Percentiles rank a stretch among this genome's conserved stretches.
Evolutionary conservation across 805 yeast species (phyloP).

Genomic region (Trichomonascus vanleenenianus): DNA sequence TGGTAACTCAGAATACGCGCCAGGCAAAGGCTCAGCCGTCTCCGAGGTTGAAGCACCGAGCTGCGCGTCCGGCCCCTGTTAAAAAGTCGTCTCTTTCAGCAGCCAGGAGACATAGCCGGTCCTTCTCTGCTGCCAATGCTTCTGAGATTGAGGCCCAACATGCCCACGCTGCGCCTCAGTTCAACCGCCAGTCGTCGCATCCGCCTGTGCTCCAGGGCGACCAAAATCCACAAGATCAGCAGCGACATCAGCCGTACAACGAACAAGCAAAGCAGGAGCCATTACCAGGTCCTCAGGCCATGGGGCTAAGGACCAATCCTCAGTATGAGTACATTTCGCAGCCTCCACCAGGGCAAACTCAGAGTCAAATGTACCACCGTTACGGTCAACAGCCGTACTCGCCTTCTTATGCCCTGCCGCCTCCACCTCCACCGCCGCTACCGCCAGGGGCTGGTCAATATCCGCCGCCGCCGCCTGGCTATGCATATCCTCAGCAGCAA

Average conservation of each 20-base stretch:
- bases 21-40: neutral
- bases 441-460: neutral
- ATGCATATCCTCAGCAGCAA: conserved; percentile 3
- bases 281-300: no score
- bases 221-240: neutral
- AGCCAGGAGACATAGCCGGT: neutral
- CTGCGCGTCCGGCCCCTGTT: neutral
- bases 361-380: neutral
- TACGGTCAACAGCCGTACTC: neutral
- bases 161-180: neutral
- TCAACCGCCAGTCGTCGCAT: neutral
- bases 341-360: no score
- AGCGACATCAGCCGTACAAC: neutral
- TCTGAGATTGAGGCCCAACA: neutral
- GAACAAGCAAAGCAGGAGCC: neutral
- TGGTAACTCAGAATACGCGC: neutral
- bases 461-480: neutral
- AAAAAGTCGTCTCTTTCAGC: neutral
- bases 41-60: neutral
- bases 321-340: neutral
- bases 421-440: neutral
- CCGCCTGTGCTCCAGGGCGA: neutral
- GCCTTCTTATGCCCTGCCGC: neutral
- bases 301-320: neutral
- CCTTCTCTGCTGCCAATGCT: neutral